A percentile compares a stretch with the other conserved stretches of the same genome.
Evolutionary conservation across 2,329 filamentous ascomycete species (phyloP).

Genomic region (Exophiala calicioides): DNA sequence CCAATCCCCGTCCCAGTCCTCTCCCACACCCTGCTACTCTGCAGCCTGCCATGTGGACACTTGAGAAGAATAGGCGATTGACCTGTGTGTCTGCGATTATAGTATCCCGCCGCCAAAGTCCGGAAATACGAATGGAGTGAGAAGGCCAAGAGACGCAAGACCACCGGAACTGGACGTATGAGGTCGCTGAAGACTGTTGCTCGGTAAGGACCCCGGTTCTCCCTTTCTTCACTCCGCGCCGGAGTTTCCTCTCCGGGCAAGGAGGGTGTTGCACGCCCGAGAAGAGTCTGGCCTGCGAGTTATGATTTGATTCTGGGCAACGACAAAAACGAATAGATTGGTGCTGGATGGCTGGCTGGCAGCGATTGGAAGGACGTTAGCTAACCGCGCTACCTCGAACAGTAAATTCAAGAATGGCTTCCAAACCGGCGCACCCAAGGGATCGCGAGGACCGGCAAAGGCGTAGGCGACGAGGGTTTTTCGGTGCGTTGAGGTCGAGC

Average conservation of each 20-base stretch:
- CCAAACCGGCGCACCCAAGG: constrained; percentile 83
- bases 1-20: not conserved
- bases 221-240: too few species aligned
- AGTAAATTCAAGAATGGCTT: constrained; percentile 94
- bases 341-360: not conserved
- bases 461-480: constrained; percentile 37
- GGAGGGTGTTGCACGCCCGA: too few species aligned
- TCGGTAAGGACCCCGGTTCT: constrained; percentile 54
- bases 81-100: constrained; percentile 13
- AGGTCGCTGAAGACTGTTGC: constrained; percentile 90
- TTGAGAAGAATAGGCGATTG: constrained; percentile 1
- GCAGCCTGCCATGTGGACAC: too few species aligned
- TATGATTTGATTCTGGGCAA: too few species aligned
- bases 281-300: too few species aligned
- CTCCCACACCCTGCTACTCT: not conserved
- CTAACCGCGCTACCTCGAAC: constrained; percentile 4
- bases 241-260: too few species aligned
- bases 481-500: constrained; percentile 2
- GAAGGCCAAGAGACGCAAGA: constrained; percentile 99
- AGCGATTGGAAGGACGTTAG: not conserved
- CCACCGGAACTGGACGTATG: constrained; percentile 94
- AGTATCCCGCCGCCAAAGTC: constrained; percentile 91
- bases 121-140: constrained; percentile 99
- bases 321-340: too few species aligned
- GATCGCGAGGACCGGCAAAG: constrained; percentile 66